Evolutionary conservation across 2,329 filamentous ascomycete species (phyloP).

Genomic region (Colletotrichum australisinense): DNA sequence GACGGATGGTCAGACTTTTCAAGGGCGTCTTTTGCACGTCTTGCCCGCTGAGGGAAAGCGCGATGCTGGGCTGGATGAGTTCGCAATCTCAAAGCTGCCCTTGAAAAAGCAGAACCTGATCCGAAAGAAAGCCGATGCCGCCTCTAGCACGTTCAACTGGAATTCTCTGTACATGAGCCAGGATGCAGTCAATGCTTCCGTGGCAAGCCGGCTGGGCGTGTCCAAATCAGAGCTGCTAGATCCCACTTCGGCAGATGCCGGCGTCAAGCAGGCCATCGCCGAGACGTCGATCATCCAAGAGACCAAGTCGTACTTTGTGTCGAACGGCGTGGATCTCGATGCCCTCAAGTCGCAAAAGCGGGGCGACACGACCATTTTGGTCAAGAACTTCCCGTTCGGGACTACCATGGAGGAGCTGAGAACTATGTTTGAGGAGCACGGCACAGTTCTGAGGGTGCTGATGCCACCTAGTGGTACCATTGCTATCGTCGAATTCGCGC

Average conservation of each 20-base stretch:
- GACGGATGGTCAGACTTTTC: conserved; percentile 87
- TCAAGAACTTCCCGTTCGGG: conserved; percentile 94
- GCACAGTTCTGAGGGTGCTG: conserved; percentile 82
- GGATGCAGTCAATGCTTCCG: conserved; percentile 92
- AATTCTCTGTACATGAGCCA: conserved; percentile 99
- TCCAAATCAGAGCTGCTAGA: conserved; percentile 93
- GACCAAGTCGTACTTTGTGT: conserved; percentile 89
- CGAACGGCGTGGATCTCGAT: conserved; percentile 90
- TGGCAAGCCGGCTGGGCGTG: conserved; percentile 87
- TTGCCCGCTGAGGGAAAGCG: conserved; percentile 86
- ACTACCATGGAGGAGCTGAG: conserved; percentile 83
- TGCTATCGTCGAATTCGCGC: conserved; percentile 89
- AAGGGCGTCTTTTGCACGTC: conserved; percentile 92
- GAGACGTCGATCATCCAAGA: conserved; percentile 97
- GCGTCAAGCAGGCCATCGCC: conserved; percentile 95
- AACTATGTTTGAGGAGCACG: conserved; percentile 86
- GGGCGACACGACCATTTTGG: conserved; percentile 87
- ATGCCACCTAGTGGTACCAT: conserved; percentile 96
- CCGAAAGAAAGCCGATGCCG: conserved; percentile 83
- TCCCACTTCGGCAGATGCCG: conserved; percentile 94
- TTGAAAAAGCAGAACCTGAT: conserved; percentile 95
- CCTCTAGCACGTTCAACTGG: conserved; percentile 87
- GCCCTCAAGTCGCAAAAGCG: conserved; percentile 88
- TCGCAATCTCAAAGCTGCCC: conserved; percentile 88
- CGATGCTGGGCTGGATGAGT: conserved; percentile 86